phyloP scores from a whole-genome alignment of 495 filamentous ascomycete species.

The Annulohypoxylon bovei region DNA sequence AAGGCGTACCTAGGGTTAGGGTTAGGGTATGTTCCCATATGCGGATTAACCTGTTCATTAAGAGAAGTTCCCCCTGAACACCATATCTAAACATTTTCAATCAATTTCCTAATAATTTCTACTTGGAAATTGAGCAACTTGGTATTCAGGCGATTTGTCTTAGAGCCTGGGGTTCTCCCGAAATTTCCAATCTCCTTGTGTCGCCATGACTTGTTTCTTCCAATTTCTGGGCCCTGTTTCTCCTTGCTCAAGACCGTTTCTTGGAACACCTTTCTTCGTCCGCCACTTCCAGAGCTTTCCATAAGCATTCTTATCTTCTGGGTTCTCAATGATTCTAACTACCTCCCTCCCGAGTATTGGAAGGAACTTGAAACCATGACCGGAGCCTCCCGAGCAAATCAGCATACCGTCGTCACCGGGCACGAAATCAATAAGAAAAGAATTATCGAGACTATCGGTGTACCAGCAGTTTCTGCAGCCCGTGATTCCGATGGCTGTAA shows the following conservation, averaged over 20 bases:
- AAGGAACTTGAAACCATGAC: slow-evolving; percentile 82
- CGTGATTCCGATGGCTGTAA: slow-evolving; percentile 48
- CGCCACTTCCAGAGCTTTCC: slow-evolving; percentile 22
- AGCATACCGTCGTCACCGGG: slow-evolving; percentile 69
- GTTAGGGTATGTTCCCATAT: no score
- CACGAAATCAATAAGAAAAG: slow-evolving; percentile 75
- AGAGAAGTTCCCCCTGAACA: no score
- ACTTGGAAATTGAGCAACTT: no score
- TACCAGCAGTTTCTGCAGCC: slow-evolving; percentile 75
- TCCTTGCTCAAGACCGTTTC: slow-evolving; percentile 19
- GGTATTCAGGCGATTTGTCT: neutral
- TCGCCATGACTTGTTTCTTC: slow-evolving; percentile 23
- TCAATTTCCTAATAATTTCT: no score
- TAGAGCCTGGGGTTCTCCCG: neutral
- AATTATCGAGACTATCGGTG: slow-evolving; percentile 61
- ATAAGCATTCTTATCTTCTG: slow-evolving; percentile 9
- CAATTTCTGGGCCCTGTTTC: slow-evolving; percentile 26
- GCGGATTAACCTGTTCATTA: no score
- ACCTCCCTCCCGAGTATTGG: slow-evolving; percentile 76
- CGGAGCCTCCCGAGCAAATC: slow-evolving; percentile 76
- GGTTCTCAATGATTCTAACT: slow-evolving; percentile 56
- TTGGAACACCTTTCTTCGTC: neutral
- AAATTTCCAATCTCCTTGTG: slow-evolving; percentile 21
- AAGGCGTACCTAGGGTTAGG: no score
- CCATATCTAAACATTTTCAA: no score